Conservation (phyloP, 1,284 basidiomycete genomes). For the Ceratobasidium sp. region DNA sequence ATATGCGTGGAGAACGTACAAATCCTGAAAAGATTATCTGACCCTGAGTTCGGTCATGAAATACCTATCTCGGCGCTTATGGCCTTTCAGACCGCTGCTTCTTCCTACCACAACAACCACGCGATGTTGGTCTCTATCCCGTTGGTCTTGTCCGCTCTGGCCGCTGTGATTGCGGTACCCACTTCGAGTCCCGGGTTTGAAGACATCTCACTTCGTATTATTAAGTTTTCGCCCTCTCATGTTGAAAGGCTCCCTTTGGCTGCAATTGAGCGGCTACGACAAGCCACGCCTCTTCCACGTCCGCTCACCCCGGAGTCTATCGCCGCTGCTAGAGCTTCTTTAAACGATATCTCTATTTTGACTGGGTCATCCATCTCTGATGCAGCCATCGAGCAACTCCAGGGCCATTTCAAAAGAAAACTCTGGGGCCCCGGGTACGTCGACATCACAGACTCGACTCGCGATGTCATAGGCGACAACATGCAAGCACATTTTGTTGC, state of each 20-base stretch:
- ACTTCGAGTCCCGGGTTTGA: constrained; percentile 3
- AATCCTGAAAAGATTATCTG: background rate
- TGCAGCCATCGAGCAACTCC: constrained; percentile 28
- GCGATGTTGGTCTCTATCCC: background rate
- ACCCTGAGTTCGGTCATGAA: constrained; percentile 1
- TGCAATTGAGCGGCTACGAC: constrained; percentile 22
- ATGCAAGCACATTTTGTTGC: constrained; percentile 9
- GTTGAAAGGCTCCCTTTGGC: constrained; percentile 18
- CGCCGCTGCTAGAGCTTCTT: background rate
- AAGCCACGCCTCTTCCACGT: constrained; percentile 15
- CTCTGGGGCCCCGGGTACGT: constrained; percentile 42
- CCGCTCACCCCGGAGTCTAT: constrained; percentile 25
- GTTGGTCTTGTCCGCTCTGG: constrained; percentile 12
- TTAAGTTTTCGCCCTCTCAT: constrained; percentile 27
- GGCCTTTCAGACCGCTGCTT: background rate
- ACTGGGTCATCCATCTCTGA: constrained; percentile 31
- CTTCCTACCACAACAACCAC: background rate
- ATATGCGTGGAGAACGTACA: no score
- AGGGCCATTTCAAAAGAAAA: constrained; percentile 31
- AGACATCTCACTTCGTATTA: constrained; percentile 15
- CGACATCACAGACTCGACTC: constrained; percentile 35
- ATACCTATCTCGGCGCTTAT: background rate
- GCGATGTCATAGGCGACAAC: background rate
- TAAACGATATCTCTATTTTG: background rate
- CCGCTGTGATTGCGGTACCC: background rate